Percentiles rank a stretch among this genome's conserved stretches.
Evolutionary conservation across 2,329 filamentous ascomycete genomes (phyloP).

Genomic region (Aspergillus latus): DNA sequence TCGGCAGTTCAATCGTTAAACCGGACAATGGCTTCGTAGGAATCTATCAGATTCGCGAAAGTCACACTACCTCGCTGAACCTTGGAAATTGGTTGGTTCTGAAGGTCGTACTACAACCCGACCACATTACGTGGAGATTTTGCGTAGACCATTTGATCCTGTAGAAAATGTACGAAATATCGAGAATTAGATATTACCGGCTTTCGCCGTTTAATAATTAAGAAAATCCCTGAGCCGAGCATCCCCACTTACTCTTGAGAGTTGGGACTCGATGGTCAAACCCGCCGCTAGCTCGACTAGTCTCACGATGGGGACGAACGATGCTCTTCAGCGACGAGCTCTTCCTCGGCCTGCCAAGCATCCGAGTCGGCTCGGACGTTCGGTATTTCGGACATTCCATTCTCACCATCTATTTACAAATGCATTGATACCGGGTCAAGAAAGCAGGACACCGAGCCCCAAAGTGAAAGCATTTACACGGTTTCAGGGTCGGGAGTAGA

Average conservation of each 20-base stretch:
- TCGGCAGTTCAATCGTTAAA: background rate
- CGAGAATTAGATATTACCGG: background rate
- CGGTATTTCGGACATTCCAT: constrained; percentile 1
- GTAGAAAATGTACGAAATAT: too few relatives aligned
- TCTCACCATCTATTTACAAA: background rate
- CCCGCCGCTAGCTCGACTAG: background rate
- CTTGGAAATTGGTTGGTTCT: too few relatives aligned
- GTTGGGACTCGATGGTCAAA: background rate
- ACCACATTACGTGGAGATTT: too few relatives aligned
- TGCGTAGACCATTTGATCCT: too few relatives aligned
- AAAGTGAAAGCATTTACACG: too few relatives aligned
- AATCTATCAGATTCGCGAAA: too few relatives aligned
- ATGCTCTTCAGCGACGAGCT: background rate
- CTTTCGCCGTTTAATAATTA: background rate
- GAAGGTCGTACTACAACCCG: too few relatives aligned
- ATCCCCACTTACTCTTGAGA: background rate
- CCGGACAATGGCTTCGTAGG: too few relatives aligned
- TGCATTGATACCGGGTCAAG: background rate
- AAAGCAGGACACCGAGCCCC: background rate
- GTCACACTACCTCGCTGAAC: too few relatives aligned
- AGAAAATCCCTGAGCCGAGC: background rate
- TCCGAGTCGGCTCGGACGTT: background rate
- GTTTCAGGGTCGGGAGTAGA: too few relatives aligned
- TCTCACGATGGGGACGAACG: background rate
- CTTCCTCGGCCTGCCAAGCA: background rate